These are phyloP conservation scores for Cenchrus purpureus DNA, from an alignment of 176 grass and related monocot species.

Conservation along the genomic window DNA sequence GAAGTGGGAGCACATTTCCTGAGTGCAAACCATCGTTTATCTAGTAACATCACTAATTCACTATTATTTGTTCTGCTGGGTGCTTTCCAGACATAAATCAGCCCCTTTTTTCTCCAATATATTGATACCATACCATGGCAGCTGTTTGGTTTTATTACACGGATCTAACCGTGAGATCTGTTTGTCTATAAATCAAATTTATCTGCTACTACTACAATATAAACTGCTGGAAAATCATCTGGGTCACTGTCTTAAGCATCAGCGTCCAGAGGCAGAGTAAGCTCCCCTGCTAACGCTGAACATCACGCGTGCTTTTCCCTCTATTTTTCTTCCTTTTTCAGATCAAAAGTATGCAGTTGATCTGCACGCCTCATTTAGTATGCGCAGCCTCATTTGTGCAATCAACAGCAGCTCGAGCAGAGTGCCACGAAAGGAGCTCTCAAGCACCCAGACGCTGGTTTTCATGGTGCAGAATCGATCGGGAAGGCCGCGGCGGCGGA, in stretches of 20 bases:
- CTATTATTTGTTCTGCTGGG: not conserved
- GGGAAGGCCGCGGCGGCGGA: no score
- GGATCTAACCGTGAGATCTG: not conserved
- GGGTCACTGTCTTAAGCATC: not conserved
- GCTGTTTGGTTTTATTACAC: not conserved
- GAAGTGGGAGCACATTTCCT: no score
- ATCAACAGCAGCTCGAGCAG: not conserved
- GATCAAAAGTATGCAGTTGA: not conserved
- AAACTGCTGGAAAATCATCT: not conserved
- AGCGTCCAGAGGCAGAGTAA: constrained; percentile 7
- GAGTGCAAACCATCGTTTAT: not conserved
- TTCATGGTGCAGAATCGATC: not conserved
- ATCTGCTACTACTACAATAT: not conserved
- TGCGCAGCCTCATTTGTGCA: not conserved
- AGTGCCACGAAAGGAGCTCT: not conserved
- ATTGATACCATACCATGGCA: not conserved
- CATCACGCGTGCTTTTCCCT: not conserved
- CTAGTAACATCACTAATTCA: not conserved
- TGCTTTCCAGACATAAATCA: not conserved
- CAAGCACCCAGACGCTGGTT: no score
- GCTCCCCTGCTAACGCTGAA: not conserved
- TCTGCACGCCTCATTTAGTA: not conserved
- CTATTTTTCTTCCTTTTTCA: not conserved
- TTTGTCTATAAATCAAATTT: not conserved
- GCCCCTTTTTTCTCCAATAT: not conserved